phyloP scores from a whole-genome alignment of 306 rosid species.

The Trifolium repens region DNA sequence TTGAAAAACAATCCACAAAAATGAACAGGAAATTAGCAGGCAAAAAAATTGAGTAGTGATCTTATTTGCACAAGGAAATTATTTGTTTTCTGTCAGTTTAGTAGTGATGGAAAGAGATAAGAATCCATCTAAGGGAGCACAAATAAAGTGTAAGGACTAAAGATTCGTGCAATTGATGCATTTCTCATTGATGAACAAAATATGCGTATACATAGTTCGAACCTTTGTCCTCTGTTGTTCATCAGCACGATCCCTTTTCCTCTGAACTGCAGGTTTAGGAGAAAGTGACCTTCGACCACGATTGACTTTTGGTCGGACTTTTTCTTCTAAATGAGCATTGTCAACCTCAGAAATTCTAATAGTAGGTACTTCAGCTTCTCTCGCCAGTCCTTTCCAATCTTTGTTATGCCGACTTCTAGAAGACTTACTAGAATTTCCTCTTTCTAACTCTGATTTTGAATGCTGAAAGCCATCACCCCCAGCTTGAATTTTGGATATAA shows the following conservation, averaged over 20 bases:
- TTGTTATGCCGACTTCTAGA: conserved; percentile 69
- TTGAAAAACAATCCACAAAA: conserved; percentile 4
- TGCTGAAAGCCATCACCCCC: conserved; percentile 48
- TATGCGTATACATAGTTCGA: conserved; percentile 27
- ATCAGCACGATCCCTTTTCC: conserved; percentile 75
- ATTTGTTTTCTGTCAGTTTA: neutral
- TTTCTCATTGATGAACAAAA: conserved; percentile 16
- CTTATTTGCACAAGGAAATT: conserved; percentile 23
- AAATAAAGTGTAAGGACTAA: neutral
- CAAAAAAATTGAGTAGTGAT: conserved; percentile 4
- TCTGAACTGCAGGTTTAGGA: conserved; percentile 53
- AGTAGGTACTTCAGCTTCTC: conserved; percentile 69
- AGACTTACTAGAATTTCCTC: conserved; percentile 52
- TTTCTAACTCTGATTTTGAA: conserved; percentile 62
- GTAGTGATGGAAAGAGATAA: conserved; percentile 27
- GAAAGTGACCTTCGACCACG: conserved; percentile 57
- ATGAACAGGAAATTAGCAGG: neutral
- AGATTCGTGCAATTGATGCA: neutral
- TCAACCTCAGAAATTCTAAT: conserved; percentile 63
- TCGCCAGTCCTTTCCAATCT: conserved; percentile 81
- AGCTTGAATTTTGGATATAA: conserved; percentile 48
- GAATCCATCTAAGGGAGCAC: conserved; percentile 19
- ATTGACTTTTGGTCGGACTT: conserved; percentile 42
- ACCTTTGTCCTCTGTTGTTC: conserved; percentile 70
- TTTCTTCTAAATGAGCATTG: conserved; percentile 48